A percentile compares a stretch with the other conserved stretches of the same genome.
These are phyloP conservation scores for Gloeopeniophorella convolvens DNA, from an alignment of 768 basidiomycete genomes.

Conservation along the genomic window DNA sequence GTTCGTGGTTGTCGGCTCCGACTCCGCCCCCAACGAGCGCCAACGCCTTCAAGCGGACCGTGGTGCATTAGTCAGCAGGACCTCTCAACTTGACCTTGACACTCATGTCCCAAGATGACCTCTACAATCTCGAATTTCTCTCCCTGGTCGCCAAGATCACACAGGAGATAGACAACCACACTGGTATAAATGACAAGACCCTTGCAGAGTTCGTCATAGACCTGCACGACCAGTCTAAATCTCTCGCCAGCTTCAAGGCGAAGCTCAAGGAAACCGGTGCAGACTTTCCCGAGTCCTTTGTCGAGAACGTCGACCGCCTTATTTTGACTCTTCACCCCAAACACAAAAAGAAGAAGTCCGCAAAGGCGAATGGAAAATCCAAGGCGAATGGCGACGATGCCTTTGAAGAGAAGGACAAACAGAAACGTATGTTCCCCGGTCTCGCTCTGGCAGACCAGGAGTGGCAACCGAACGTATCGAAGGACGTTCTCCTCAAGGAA, in stretches of 20 bases:
- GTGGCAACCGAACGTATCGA: slow-evolving; percentile 48
- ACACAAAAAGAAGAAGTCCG: slow-evolving; percentile 70
- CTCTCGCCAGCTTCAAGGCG: slow-evolving; percentile 71
- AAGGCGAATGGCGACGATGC: slow-evolving; percentile 30
- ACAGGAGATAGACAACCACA: slow-evolving; percentile 88
- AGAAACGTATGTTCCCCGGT: slow-evolving; percentile 85
- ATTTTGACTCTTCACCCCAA: slow-evolving; percentile 94
- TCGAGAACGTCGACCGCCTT: slow-evolving; percentile 90
- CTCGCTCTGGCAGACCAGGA: slow-evolving; percentile 77
- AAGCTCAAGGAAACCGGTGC: slow-evolving; percentile 74
- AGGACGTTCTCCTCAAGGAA: slow-evolving; percentile 83
- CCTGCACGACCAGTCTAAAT: slow-evolving; percentile 80
- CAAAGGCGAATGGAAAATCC: slow-evolving; percentile 33
- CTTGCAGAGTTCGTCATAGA: slow-evolving; percentile 92
- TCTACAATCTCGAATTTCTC: slow-evolving; percentile 90
- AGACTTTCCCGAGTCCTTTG: slow-evolving; percentile 82
- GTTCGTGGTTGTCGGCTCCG: too few relatives aligned
- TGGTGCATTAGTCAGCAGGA: slow-evolving; percentile 12
- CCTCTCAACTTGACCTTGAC: slow-evolving; percentile 5
- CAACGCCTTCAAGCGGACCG: background rate
- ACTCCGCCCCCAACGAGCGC: background rate
- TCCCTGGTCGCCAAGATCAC: slow-evolving; percentile 88
- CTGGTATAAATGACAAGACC: slow-evolving; percentile 81
- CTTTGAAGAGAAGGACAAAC: slow-evolving; percentile 62
- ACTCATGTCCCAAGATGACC: slow-evolving; percentile 62